Evolutionary conservation across 768 basidiomycete species (phyloP), one percentile per base, ranked within the genome.

Genomic region (Dioszegia aurantiaca): DNA sequence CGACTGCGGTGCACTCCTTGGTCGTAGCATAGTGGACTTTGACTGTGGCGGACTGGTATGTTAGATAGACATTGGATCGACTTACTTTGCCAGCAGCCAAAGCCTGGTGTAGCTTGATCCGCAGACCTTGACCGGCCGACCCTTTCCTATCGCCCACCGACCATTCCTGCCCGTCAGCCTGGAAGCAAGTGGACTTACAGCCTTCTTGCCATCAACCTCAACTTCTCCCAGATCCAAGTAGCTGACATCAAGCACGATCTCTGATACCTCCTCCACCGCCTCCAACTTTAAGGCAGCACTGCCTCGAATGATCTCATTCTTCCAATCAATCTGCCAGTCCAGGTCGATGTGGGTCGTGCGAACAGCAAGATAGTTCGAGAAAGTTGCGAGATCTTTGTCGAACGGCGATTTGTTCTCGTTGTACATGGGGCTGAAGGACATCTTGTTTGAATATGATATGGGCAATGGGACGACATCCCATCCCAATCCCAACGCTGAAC

Each of bases 281-380:
- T 75, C 74, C 51, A 95, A 75, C 5, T 78, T 79, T 71, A 93
- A 86, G 0, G 80, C 81, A 9, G 81, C 88, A 19, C 82, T 81
- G 0, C 93, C 92, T 28, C 77, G 73, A 60, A 94, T 79, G 49
- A 81, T 77, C 65, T 85, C 76, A 2, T 79, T 70, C 0, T 80
- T 66, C 72, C 90, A 95, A 77, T 95, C 85, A 62, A 95, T 77
- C 0, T 67, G 77, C 91, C 90, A 94, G 63, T 87, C 82, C 49
- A 95, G 83, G 21, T 82, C 77, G 16, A 91, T 77, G 70, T 89
- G 84, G 36, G 83, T 80, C 0, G 87, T 85, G 2, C 79, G 75
- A 63, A 92, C 81, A 45, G 86, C 78, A 4, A 78, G 74, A 75
- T 88, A 90, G 78, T 95, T 95, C 23, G 89, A 83, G 69, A 90